Evolutionary conservation across 2,329 filamentous ascomycete species (phyloP), one percentile per base, ranked within the genome.

Genomic region (Neofusicoccum ribis): DNA sequence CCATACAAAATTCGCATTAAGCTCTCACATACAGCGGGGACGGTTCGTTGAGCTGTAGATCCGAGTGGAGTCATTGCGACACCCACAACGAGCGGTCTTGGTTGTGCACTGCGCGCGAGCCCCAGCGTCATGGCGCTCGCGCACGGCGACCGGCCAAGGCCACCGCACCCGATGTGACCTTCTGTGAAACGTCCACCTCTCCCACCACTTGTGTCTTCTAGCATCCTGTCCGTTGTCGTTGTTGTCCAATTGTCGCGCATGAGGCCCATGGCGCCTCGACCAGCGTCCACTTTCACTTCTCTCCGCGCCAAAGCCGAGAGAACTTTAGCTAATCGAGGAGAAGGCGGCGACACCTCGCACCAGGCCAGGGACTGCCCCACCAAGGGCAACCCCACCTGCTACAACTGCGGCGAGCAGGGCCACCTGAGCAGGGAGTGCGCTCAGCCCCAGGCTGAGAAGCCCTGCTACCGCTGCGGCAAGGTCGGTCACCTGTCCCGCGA

Each of bases 401-500:
- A 78, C 72, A 78, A 78, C 73, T 83, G 81, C 74, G 80, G 80
- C 68, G 77, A 79, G 70, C 79, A 82, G 73, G 81, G 81, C 66
- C 81, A 83, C 70, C 70, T 82, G 67, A 79, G 91, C 86, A 92
- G 93, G 80, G 94, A 98, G 78, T 98, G 94, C 86, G 89, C 90
- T 69, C 88, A 92, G 78, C 90, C 92, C 66, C 88, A 91, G 74
- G 96, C 96, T 85, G 92, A 97, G 81, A 93, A 87, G 77, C 82
- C 85, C 59, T 88, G 86, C 81, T 88, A 88, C 88, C 73, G 89
- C 74, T 93, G 90, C 83, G 91, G 91, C 76, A 87, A 91, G 80
- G 82, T 88, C 71, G 94, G 93, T 68, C 94, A 98, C 85, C 91
- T 97, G 79, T 95, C 91, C 73, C 93, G 94, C 73, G 93, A 97